Conservation (phyloP, 768 basidiomycete species). For the Leccinum olivaceopallidum region DNA sequence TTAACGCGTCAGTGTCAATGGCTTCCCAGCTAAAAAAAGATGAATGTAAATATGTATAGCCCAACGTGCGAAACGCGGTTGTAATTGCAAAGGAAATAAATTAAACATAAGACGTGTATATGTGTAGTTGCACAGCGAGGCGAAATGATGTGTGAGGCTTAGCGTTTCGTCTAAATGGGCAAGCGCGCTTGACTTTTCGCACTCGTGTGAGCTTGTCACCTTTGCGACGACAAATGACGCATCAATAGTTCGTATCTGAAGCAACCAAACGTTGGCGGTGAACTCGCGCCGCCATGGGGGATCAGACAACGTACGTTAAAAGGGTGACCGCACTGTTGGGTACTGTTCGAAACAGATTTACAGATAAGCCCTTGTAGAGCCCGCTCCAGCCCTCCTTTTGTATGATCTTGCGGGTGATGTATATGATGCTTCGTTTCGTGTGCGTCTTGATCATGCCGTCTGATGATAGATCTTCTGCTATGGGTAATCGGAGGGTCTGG, state of each 20-base stretch:
- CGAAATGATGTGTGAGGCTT: conserved; percentile 4
- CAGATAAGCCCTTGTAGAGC: conserved; percentile 90
- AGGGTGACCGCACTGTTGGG: conserved; percentile 97
- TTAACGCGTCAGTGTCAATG: conserved; percentile 9
- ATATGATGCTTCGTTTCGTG: conserved; percentile 63
- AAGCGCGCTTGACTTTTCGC: not conserved
- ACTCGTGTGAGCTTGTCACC: conserved; percentile 11
- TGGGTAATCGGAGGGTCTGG: conserved; percentile 78
- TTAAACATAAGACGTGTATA: conserved; percentile 3
- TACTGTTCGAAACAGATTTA: conserved; percentile 92
- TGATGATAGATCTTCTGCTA: conserved; percentile 57
- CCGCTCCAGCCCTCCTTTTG: conserved; percentile 85
- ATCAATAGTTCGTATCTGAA: conserved; percentile 34
- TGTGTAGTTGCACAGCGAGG: conserved; percentile 15
- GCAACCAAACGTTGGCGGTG: not conserved
- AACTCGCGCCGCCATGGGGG: not conserved
- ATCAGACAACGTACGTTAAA: conserved; percentile 42
- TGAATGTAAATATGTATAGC: conserved; percentile 1
- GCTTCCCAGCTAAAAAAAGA: conserved; percentile 3
- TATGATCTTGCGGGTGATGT: conserved; percentile 72
- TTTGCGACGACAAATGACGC: conserved; percentile 30
- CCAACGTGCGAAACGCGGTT: conserved; percentile 6
- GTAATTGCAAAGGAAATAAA: conserved; percentile 2
- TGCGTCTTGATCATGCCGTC: conserved; percentile 61
- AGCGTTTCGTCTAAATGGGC: conserved; percentile 22